Conservation (phyloP, 1,284 basidiomycete species). For the Cronartium quercuum region DNA sequence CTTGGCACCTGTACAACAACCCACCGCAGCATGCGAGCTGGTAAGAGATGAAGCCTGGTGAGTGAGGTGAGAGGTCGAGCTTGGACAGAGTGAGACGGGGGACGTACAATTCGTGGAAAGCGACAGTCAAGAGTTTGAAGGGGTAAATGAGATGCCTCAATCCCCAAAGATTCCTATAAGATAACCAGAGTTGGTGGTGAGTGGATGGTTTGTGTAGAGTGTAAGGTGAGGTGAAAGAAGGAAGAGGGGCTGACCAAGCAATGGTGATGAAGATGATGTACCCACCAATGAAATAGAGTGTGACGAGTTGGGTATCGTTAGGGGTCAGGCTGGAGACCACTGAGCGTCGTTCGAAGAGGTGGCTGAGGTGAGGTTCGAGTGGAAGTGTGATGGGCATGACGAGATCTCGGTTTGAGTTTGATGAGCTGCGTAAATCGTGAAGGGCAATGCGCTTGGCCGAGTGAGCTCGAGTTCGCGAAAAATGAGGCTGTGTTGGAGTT, state of each 20-base stretch:
- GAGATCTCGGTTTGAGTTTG: too few species aligned
- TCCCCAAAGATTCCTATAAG: conserved; percentile 40
- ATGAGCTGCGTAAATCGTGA: too few species aligned
- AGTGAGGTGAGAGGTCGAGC: conserved; percentile 41
- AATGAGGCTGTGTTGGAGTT: background rate
- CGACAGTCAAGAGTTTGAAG: conserved; percentile 47
- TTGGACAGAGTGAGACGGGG: background rate
- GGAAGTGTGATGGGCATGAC: background rate
- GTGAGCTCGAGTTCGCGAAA: background rate
- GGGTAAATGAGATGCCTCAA: conserved; percentile 44
- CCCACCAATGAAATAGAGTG: conserved; percentile 16
- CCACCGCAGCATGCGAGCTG: conserved; percentile 48
- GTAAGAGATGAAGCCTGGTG: background rate
- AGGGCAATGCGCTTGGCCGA: background rate
- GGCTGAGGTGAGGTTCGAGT: background rate
- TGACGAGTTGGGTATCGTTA: conserved; percentile 12
- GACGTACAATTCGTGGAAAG: conserved; percentile 27
- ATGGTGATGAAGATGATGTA: conserved; percentile 28
- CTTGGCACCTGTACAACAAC: conserved; percentile 75
- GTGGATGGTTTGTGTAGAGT: background rate
- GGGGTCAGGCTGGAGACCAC: conserved; percentile 11
- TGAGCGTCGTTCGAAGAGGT: conserved; percentile 8
- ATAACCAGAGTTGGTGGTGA: background rate
- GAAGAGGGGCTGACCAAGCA: conserved; percentile 3
- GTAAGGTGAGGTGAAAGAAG: background rate